These are phyloP conservation scores for Hymenoscyphus scutula DNA, from an alignment of 2,329 filamentous ascomycete species.

Conservation along the genomic window DNA sequence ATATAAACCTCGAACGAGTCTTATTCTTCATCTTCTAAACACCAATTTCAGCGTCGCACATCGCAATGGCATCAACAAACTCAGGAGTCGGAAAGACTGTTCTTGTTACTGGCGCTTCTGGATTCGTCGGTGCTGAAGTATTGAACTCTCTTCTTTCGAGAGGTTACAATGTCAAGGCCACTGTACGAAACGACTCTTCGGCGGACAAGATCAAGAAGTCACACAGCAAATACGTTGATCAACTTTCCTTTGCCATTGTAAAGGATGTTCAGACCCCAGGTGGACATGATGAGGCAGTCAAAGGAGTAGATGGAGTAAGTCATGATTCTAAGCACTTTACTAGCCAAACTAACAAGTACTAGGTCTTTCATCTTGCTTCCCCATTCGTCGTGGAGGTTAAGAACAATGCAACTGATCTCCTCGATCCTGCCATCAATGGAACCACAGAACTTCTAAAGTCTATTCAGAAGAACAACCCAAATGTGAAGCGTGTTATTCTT, in stretches of 20 bases:
- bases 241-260: conserved; percentile 50
- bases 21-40: neutral
- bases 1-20: neutral
- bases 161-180: conserved; percentile 41
- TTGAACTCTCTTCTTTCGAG: conserved; percentile 44
- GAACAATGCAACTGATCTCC: conserved; percentile 40
- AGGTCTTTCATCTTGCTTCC: conserved; percentile 66
- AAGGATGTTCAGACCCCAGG: conserved; percentile 67
- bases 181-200: conserved; percentile 45
- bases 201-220: conserved; percentile 43
- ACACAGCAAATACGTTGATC: conserved; percentile 37
- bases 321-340: neutral
- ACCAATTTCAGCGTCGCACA: neutral
- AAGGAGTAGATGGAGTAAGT: conserved; percentile 62
- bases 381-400: conserved; percentile 41
- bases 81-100: conserved; percentile 26
- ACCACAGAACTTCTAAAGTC: conserved; percentile 49
- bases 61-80: conserved; percentile 13
- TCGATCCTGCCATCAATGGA: conserved; percentile 54
- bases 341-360: conserved; percentile 1
- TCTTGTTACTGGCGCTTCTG: conserved; percentile 40
- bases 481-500: conserved; percentile 43
- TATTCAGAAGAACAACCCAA: conserved; percentile 41
- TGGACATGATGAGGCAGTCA: conserved; percentile 59
- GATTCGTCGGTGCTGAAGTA: conserved; percentile 52